Evolutionary conservation across 2,329 filamentous ascomycete genomes (phyloP), one percentile per base, ranked within the genome.

Genomic region (Karstenula rhodostoma): DNA sequence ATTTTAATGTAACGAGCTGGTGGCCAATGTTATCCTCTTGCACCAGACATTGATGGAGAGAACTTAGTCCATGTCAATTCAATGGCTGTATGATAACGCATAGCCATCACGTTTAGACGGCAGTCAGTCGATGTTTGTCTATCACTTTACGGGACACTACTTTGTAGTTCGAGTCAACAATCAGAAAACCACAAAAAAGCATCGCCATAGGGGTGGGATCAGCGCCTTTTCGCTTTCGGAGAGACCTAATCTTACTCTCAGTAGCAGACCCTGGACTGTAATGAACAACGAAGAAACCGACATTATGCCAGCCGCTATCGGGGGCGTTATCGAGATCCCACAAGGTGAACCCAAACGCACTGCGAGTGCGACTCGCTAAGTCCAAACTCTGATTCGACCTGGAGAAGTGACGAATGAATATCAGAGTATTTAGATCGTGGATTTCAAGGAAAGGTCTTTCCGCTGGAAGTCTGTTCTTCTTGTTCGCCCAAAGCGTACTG

Each of bases 311-410:
- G 12, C 47, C 23, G 27, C 47, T 27, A 50, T 17, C 25, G 43
- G 43, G 13, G 0, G 37, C 19, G 23, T 52, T 29, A 57, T 57
- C 29, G 32, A 17, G 12, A 60, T n/a, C 33, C 42, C 27, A 19
- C 55, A 32, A 10, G 54, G 40, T 46, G 13, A 33, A 23, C 40
- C 48, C 9, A 61, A 25, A 12, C 55, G 42, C 15, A 54, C n/a
- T 5, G 59, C 59, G 15, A 61, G 19, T 17, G 42, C 43, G 13
- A 61, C 55, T 40, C 33, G 19, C 33, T 35, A 2, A 37, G 13
- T 8, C 33, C 49, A 9, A 52, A 7, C 9, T 52, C 27, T 9
- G 33, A 37, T 52, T 52, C 49, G 33, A 40, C 12, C n/a, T 53
- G 33, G 12, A 53, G 50, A 8, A 53, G 32, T 19, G 32, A 37